These are phyloP conservation scores for Arabidopsis thaliana DNA, from an alignment of 345 rosid species.

Conservation along the genomic window TAIR10.1 NC_003076.8:26093501-26094000, in stretches of 20 bases:
- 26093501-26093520: constrained; percentile 84
- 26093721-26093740: constrained; percentile 77
- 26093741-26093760: constrained; percentile 64
- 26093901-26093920: constrained; percentile 60
- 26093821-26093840: constrained; percentile 23
- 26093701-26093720: constrained; percentile 94
- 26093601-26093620: not conserved
- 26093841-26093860: constrained; percentile 74
- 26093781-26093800: not conserved
- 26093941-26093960: constrained; percentile 81
- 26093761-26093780: constrained; percentile 51
- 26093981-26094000: constrained; percentile 58
- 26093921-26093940: constrained; percentile 66
- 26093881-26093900: constrained; percentile 48
- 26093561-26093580: constrained; percentile 89
- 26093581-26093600: not conserved
- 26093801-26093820: not conserved
- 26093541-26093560: constrained; percentile 93
- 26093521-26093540: constrained; percentile 84
- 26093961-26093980: constrained; percentile 86
- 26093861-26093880: constrained; percentile 61
- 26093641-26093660: not conserved
- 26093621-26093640: not conserved
- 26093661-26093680: constrained; percentile 87
- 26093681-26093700: constrained; percentile 82